Conservation (phyloP, 345 rosid genomes). For the Hibiscus trionum region DNA sequence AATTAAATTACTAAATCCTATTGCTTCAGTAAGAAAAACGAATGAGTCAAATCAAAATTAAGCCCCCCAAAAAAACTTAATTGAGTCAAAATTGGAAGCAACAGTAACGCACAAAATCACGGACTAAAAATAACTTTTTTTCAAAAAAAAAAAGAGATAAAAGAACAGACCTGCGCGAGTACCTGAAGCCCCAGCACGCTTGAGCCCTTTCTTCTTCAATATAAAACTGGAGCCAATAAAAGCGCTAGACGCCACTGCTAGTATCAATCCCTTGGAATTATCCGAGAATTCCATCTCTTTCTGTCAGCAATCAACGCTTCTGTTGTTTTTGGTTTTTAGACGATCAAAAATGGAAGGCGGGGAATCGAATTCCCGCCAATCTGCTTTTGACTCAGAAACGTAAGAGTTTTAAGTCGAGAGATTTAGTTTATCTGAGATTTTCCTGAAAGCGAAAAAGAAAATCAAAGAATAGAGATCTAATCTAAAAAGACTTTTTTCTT, state of each 20-base stretch:
- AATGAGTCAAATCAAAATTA: not conserved
- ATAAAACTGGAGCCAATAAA: constrained; percentile 90
- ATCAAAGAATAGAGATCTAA: no score
- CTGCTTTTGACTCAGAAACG: no score
- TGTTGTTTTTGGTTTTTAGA: no score
- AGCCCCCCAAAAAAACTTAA: not conserved
- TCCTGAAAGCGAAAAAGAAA: no score
- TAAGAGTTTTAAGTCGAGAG: no score
- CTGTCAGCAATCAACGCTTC: no score
- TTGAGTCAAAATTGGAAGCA: not conserved
- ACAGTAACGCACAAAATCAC: not conserved
- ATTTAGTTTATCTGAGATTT: no score
- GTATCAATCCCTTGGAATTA: constrained; percentile 60
- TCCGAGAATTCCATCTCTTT: constrained; percentile 44
- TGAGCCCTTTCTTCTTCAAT: constrained; percentile 91
- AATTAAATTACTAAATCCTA: not conserved
- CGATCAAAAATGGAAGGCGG: no score
- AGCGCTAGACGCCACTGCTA: constrained; percentile 68
- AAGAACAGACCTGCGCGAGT: constrained; percentile 59
- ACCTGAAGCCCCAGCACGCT: constrained; percentile 77
- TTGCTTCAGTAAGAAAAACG: not conserved
- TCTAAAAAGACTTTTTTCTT: no score
- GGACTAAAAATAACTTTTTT: not conserved
- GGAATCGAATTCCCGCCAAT: no score
- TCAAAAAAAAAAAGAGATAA: not conserved